These are phyloP conservation scores for Tylopilus subfusipes DNA, from an alignment of 768 basidiomycete species.

Conservation along the genomic window DNA sequence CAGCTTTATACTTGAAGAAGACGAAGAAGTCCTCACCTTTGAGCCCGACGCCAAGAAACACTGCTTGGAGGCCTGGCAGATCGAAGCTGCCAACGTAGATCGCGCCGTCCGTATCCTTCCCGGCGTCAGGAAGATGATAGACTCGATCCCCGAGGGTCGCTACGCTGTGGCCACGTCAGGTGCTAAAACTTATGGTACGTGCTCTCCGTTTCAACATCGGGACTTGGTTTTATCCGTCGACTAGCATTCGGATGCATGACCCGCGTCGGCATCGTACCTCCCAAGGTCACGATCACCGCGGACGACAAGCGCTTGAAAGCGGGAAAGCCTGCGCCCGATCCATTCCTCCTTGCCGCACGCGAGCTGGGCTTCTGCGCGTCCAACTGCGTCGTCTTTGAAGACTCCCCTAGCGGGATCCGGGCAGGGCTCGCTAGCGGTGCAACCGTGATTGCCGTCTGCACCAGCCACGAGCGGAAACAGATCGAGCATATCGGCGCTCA, in stretches of 20 bases:
- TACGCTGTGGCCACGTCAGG: conserved; percentile 76
- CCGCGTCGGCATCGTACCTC: conserved; percentile 65
- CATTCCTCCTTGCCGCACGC: conserved; percentile 59
- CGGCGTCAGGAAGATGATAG: conserved; percentile 62
- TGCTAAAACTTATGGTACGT: conserved; percentile 63
- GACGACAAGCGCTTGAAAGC: conserved; percentile 71
- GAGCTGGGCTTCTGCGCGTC: conserved; percentile 53
- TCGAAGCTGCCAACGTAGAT: conserved; percentile 54
- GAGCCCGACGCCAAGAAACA: conserved; percentile 30
- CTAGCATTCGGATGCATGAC: conserved; percentile 65
- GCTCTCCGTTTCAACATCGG: not conserved
- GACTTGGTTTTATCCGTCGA: not conserved
- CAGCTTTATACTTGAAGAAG: conserved; percentile 33
- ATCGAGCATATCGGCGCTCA: conserved; percentile 57
- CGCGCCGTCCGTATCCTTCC: conserved; percentile 69
- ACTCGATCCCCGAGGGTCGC: conserved; percentile 58
- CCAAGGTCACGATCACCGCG: conserved; percentile 68
- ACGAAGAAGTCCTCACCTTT: conserved; percentile 31
- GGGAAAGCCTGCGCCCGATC: conserved; percentile 61
- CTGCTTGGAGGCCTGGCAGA: conserved; percentile 47
- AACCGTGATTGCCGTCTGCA: conserved; percentile 71
- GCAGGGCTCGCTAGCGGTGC: conserved; percentile 73
- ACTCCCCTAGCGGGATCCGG: conserved; percentile 62
- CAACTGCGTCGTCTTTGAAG: conserved; percentile 76
- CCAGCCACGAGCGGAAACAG: conserved; percentile 57